Base-by-base conservation (phyloP, 352 stramenopile species). In the Lagenidium sp. region DNA sequence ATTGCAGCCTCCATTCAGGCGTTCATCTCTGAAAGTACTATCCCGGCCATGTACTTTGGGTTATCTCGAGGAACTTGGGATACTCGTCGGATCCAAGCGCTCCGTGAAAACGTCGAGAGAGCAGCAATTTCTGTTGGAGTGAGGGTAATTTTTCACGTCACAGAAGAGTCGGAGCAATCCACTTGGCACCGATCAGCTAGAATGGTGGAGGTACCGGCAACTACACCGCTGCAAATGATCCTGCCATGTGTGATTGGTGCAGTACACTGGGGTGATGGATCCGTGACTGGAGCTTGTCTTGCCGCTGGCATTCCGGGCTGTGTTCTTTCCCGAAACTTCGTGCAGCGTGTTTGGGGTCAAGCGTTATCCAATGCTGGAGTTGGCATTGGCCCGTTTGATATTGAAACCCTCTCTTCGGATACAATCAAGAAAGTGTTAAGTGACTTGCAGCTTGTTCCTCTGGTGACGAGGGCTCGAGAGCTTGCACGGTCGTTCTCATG, bases 91-190 rank as follows among this genome's bases (percentile, higher is more conserved):
- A 20, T 78, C 7, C 47, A 61, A 30, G 60, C 79, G 36, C 26
- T 84, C 8, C 30, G 83, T n/a, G 30, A 53, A 12, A 51, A 57
- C 0, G 55, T 85, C 13, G 67, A 76, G 15, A 57, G 57, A 6
- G 74, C 74, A 31, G 68, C 66, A 2, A 45, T 22, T 4, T 55
- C 58, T 34, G 47, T 41, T 10, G 50, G 60, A 13, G 63, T 76
- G n/a, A 58, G 63, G 6, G 55, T 86, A n/a, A 49, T 86, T 7
- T 82, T 86, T 37, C 74, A 86, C 57, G 57, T 53, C 1, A 61
- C 62, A 7, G 68, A 74, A 26, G 64, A 54, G 48, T 48, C 20
- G 50, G 58, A 39, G 43, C 53, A 19, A 46, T 53, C 22, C 38
- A 40, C 32, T 44, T 62, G 22, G 42, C 62, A 48, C 63, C 59